Conservation (phyloP, 2,329 filamentous ascomycete genomes). For the Plenodomus lindquistii region DNA sequence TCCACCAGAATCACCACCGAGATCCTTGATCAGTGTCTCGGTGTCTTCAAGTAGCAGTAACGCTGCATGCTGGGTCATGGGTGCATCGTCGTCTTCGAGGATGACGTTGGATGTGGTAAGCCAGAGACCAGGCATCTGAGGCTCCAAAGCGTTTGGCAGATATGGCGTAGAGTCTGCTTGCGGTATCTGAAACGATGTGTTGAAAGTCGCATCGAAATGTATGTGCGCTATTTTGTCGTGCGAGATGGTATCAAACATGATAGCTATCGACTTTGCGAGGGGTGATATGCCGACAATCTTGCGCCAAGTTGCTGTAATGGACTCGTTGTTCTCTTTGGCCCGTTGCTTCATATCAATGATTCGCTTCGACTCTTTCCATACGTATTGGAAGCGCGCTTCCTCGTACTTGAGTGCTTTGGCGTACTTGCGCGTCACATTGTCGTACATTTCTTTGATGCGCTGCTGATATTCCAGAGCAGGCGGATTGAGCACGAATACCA, state of each 20-base stretch:
- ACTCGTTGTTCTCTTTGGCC: constrained; percentile 69
- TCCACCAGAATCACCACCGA: constrained; percentile 72
- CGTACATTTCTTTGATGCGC: constrained; percentile 77
- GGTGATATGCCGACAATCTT: constrained; percentile 74
- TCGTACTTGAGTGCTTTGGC: constrained; percentile 92
- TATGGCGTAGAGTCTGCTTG: constrained; percentile 70
- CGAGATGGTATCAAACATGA: constrained; percentile 79
- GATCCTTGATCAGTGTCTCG: constrained; percentile 72
- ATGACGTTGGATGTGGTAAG: constrained; percentile 84
- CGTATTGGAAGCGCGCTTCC: constrained; percentile 85
- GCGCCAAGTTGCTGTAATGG: constrained; percentile 69
- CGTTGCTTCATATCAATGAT: constrained; percentile 83
- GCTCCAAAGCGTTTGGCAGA: constrained; percentile 69
- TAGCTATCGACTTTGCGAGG: constrained; percentile 79
- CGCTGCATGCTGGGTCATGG: constrained; percentile 83
- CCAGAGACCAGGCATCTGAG: constrained; percentile 76
- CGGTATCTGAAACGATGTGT: constrained; percentile 66
- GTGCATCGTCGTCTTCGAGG: constrained; percentile 67
- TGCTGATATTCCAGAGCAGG: constrained; percentile 75
- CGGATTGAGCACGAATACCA: constrained; percentile 88
- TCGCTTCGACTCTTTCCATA: constrained; percentile 86
- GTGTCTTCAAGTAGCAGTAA: constrained; percentile 84
- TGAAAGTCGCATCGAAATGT: constrained; percentile 67
- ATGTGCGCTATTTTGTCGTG: constrained; percentile 85
- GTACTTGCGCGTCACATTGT: constrained; percentile 88